These are phyloP conservation scores for Dactylis glomerata DNA, from an alignment of 176 grass and related monocot genomes.

Conservation along the genomic window DNA sequence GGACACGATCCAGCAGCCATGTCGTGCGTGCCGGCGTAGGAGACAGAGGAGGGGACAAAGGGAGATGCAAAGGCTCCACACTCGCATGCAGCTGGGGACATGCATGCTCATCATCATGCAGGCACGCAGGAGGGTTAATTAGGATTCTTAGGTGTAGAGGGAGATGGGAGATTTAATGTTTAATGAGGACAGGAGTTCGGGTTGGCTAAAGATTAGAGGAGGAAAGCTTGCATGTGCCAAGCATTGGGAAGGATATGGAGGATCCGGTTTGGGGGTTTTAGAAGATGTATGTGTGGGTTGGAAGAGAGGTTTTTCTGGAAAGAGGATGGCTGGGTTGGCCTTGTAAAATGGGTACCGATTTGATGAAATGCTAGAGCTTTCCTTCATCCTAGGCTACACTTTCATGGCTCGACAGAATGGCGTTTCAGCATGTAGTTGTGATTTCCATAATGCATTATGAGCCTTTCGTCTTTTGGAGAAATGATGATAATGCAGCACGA, in stretches of 20 bases:
- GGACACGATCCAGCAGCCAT: neutral
- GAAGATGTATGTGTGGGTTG: neutral
- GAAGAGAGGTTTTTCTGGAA: neutral
- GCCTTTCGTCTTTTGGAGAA: neutral
- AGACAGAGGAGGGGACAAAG: constrained; percentile 33
- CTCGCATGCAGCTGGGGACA: neutral
- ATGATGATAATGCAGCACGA: neutral
- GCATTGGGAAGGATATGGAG: neutral
- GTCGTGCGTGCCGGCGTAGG: neutral
- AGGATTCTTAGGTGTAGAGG: constrained; percentile 33
- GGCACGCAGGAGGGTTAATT: neutral
- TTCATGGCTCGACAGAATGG: neutral
- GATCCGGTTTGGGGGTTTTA: constrained; percentile 21
- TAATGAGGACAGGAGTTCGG: constrained; percentile 5
- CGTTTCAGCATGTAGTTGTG: neutral
- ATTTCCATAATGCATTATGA: neutral
- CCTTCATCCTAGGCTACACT: neutral
- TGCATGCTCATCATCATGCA: neutral
- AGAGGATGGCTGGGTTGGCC: neutral
- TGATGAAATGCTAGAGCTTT: constrained; percentile 51
- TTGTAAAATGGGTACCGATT: constrained; percentile 51
- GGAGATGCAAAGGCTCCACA: neutral
- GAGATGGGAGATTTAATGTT: neutral
- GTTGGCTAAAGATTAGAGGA: neutral
- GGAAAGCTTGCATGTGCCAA: neutral